phyloP scores from a whole-genome alignment of 2,329 filamentous ascomycete species.

The Aspergillus clavatus region DNA sequence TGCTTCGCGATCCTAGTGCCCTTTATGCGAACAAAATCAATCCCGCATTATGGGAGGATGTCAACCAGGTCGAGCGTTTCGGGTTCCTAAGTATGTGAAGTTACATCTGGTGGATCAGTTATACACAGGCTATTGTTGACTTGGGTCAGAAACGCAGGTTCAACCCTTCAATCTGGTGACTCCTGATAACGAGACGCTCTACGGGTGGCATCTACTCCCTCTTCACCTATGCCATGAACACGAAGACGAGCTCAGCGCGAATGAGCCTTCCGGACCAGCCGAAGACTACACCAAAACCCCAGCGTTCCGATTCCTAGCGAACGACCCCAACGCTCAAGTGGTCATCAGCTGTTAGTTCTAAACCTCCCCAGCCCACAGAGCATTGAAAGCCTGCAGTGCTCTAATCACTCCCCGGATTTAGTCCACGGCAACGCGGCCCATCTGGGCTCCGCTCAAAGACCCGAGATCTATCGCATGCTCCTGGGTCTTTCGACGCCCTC shows the following conservation, averaged over 20 bases:
- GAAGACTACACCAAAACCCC: constrained; percentile 46
- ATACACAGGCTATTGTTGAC: constrained; percentile 11
- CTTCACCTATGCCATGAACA: constrained; percentile 69
- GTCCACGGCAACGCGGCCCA: constrained; percentile 72
- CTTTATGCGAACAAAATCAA: constrained; percentile 81
- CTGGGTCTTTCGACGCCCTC: constrained; percentile 63
- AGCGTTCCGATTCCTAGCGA: constrained; percentile 48
- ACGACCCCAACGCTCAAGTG: constrained; percentile 48
- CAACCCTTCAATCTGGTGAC: constrained; percentile 76
- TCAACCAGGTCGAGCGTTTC: constrained; percentile 73
- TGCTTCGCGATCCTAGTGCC: constrained; percentile 49
- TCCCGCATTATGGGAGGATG: constrained; percentile 64
- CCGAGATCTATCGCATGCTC: constrained; percentile 71
- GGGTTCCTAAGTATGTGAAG: constrained; percentile 71
- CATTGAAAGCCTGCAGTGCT: background rate
- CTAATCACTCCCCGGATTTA: constrained; percentile 12
- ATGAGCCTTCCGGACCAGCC: constrained; percentile 49
- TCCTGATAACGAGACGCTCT: constrained; percentile 69
- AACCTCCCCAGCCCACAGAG: background rate
- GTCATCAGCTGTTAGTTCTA: constrained; percentile 50
- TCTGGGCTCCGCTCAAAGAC: constrained; percentile 70
- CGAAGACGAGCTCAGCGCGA: constrained; percentile 56
- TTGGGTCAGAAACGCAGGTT: constrained; percentile 69
- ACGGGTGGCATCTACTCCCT: constrained; percentile 88
- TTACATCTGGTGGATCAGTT: background rate